Base-by-base conservation (phyloP, 257 asterid species). In the Ballota nigra region DNA sequence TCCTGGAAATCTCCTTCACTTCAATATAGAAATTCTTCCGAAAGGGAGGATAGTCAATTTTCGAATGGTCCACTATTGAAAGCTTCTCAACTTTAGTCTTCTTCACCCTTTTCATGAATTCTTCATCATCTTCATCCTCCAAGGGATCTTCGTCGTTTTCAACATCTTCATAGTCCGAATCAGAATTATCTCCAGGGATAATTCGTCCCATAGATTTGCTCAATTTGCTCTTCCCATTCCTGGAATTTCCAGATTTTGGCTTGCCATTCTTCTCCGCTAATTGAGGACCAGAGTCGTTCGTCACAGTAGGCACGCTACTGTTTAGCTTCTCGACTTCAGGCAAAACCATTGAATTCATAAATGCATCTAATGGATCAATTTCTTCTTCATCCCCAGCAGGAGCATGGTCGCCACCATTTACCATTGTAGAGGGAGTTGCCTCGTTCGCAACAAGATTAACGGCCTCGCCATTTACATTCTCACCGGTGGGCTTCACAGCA, bases 61-160 rank as follows among this genome's bases (percentile, higher is more conserved):
- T 92, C 1, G 96, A 82, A 79, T 92, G 98, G 73, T 92, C 98
- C n/a, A 92, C 96, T 10, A 92, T 83, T 34, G 84, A 83, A 38
- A 92, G 81, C 81, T 89, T 92, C 85, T 92, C 96, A 2, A 80
- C 96, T 80, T 92, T 92, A 63, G 96, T 89, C 77, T 92, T 92
- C 92, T 87, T 89, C 83, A 92, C 94, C 73, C 96, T 77, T 78
- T 87, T 92, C 89, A 89, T 81, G 80, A 89, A 92, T 52, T 92
- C 92, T 72, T 82, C 98, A 68, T 92, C 96, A 74, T 92, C 90
- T 82, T 92, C 98, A 69, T 92, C 96, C 81, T 89, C 98, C 73
- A 10, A 61, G 47, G 86, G 80, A 77, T 78, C 85, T 69, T 83
- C 96, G 33, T 86, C 90, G 55, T 85, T 74, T 55, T 84, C 92